A percentile compares a stretch with the other conserved stretches of the same genome.
Evolutionary conservation across 1,284 basidiomycete genomes (phyloP).

Genomic region (Ceratobasidium sp.): DNA sequence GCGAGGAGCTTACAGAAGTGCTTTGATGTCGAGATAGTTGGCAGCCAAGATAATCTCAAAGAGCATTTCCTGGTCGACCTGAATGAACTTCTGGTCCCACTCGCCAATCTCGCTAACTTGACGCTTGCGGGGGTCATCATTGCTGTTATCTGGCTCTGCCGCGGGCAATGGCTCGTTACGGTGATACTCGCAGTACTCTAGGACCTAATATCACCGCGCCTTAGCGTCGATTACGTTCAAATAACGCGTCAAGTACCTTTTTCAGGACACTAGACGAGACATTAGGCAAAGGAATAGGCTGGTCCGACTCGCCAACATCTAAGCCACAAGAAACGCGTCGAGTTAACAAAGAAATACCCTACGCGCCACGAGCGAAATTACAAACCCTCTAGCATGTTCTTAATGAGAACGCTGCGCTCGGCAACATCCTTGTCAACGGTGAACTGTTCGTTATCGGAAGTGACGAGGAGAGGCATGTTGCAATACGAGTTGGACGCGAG

Average conservation of each 20-base stretch:
- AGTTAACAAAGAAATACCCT: conserved; percentile 19
- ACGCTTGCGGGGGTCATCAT: conserved; percentile 66
- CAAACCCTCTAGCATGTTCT: conserved; percentile 98
- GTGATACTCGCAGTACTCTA: conserved; percentile 75
- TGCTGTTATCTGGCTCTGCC: conserved; percentile 55
- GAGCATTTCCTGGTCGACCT: conserved; percentile 63
- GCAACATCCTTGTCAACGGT: conserved; percentile 94
- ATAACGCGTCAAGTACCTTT: conserved; percentile 5
- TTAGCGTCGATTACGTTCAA: conserved; percentile 56
- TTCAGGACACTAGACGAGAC: conserved; percentile 21
- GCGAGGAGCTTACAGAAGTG: conserved; percentile 61
- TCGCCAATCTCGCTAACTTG: conserved; percentile 67
- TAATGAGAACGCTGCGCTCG: conserved; percentile 95
- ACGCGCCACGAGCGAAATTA: conserved; percentile 48
- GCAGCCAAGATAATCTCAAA: conserved; percentile 75
- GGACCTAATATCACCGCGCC: conserved; percentile 57
- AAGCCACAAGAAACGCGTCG: conserved; percentile 45
- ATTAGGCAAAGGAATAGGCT: conserved; percentile 66
- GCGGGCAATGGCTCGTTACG: conserved; percentile 65
- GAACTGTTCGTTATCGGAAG: conserved; percentile 97
- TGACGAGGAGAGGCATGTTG: conserved; percentile 83
- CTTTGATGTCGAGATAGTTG: conserved; percentile 75
- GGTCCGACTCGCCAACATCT: conserved; percentile 93
- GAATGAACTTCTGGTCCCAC: conserved; percentile 70
- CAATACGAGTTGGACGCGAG: conserved; percentile 9